Evolutionary conservation across 73 alveolate genomes (phyloP).

Genomic region (Durusdinium trenchii): DNA sequence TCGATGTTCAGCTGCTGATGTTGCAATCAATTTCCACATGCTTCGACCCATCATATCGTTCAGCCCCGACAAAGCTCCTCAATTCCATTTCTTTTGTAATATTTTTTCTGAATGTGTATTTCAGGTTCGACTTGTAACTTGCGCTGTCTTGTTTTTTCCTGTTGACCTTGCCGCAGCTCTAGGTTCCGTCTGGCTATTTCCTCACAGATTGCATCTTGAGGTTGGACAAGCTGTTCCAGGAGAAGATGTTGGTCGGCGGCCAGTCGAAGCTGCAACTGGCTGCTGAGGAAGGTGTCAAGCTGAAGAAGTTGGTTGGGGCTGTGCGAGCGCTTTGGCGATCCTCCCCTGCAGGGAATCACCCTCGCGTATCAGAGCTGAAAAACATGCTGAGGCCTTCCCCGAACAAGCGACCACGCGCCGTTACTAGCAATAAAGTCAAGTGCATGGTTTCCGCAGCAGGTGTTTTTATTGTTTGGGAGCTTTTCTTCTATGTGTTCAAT

Average conservation of each 20-base stretch:
- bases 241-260: not conserved
- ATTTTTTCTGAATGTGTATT: not conserved
- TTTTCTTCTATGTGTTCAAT: too few species aligned
- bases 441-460: too few species aligned
- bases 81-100: not conserved
- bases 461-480: too few species aligned
- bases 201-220: not conserved
- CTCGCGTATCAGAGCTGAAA: slow-evolving; percentile 11
- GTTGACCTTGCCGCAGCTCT: not conserved
- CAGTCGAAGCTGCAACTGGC: not conserved
- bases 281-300: not conserved
- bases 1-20: not conserved
- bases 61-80: not conserved
- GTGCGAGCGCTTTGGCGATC: not conserved
- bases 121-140: not conserved
- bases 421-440: too few species aligned
- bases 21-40: not conserved
- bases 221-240: not conserved
- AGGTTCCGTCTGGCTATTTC: slow-evolving; percentile 27
- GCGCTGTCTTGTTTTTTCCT: too few species aligned
- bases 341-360: not conserved
- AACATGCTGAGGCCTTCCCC: not conserved
- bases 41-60: not conserved
- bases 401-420: too few species aligned
- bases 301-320: not conserved